Conservation (phyloP, 2,329 filamentous ascomycete genomes). For the Botrytis tulipae region DNA sequence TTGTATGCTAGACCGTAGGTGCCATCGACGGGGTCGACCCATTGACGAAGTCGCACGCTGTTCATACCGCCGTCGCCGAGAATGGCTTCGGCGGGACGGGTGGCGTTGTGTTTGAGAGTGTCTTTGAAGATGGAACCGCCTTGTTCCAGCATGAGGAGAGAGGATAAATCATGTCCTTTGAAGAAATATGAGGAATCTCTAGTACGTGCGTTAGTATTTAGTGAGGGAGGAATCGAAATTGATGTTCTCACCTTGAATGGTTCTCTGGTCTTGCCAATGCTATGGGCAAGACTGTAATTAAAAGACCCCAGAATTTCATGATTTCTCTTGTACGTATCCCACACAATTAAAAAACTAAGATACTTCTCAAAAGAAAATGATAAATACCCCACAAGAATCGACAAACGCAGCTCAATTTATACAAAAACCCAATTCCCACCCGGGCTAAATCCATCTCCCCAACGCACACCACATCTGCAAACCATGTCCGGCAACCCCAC, state of each 20-base stretch:
- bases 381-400: neutral
- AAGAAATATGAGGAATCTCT: conserved; percentile 34
- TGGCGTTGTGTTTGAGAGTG: conserved; percentile 38
- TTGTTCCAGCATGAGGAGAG: conserved; percentile 40
- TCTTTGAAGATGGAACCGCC: conserved; percentile 42
- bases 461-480: neutral
- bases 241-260: neutral
- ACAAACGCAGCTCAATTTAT: neutral
- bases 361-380: neutral
- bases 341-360: neutral
- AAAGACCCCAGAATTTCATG: conserved; percentile 12
- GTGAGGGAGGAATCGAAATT: neutral
- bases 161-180: conserved; percentile 44
- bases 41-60: conserved; percentile 66
- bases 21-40: conserved; percentile 65
- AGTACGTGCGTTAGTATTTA: neutral
- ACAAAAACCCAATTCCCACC: neutral
- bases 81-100: conserved; percentile 58
- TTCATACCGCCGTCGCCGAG: conserved; percentile 63
- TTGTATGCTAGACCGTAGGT: conserved; percentile 70
- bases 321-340: neutral
- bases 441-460: neutral
- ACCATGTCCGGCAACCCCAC: neutral
- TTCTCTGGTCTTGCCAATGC: conserved; percentile 10
- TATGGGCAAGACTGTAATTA: conserved; percentile 13